These are phyloP conservation scores for Phylloporus sp. DNA, from an alignment of 768 basidiomycete species.

Conservation along the genomic window DNA sequence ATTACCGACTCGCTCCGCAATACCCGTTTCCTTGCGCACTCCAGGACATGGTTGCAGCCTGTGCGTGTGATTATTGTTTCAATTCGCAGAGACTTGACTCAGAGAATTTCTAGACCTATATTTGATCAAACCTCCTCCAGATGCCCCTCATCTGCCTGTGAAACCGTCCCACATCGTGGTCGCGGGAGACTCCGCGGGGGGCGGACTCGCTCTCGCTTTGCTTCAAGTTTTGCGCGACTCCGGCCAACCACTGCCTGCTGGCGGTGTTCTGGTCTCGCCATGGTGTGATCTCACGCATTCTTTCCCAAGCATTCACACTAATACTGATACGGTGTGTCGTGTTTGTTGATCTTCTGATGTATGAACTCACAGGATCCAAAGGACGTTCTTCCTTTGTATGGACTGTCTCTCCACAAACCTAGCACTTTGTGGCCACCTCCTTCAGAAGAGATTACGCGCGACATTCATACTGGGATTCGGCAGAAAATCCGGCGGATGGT, in stretches of 20 bases:
- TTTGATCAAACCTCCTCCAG: constrained; percentile 82
- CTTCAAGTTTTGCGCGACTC: constrained; percentile 86
- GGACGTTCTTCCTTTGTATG: constrained; percentile 80
- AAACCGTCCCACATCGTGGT: constrained; percentile 79
- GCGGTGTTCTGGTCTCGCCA: constrained; percentile 85
- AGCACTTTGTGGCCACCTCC: constrained; percentile 78
- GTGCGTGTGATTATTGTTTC: constrained; percentile 38
- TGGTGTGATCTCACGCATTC: constrained; percentile 96
- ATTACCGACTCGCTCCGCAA: constrained; percentile 89
- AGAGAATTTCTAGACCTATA: constrained; percentile 60
- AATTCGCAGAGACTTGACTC: neutral
- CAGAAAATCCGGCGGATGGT: constrained; percentile 58
- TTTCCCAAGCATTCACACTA: constrained; percentile 82
- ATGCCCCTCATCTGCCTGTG: constrained; percentile 72
- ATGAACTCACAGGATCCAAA: constrained; percentile 24
- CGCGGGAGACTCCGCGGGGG: constrained; percentile 92
- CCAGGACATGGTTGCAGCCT: constrained; percentile 86
- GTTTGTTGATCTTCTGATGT: neutral
- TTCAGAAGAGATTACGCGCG: constrained; percentile 54
- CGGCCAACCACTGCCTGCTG: constrained; percentile 79
- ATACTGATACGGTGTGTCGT: constrained; percentile 70
- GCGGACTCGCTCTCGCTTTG: constrained; percentile 77
- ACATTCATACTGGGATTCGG: constrained; percentile 57
- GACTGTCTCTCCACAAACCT: constrained; percentile 75
- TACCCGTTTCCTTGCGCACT: constrained; percentile 94